Evolutionary conservation across 345 rosid genomes (phyloP).

Genomic region (Populus euphratica): DNA sequence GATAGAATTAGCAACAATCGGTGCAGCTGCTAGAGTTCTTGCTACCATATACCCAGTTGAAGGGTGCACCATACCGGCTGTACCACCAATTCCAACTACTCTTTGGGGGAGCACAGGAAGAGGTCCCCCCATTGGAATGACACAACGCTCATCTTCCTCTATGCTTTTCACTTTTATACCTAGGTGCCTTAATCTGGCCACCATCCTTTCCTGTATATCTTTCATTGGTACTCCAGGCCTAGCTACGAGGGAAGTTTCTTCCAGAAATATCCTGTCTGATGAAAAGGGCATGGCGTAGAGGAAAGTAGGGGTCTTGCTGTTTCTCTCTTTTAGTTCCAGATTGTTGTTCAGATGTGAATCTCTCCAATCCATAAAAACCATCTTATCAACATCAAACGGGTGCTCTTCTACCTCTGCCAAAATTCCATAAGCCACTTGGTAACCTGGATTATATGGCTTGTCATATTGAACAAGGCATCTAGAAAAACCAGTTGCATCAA

Average conservation of each 20-base stretch:
- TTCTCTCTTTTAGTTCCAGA: conserved; percentile 49
- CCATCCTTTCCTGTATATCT: conserved; percentile 94
- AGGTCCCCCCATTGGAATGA: conserved; percentile 98
- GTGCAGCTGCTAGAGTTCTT: conserved; percentile 95
- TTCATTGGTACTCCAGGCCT: conserved; percentile 78
- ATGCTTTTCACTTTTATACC: conserved; percentile 77
- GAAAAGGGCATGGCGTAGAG: conserved; percentile 97
- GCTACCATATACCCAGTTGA: conserved; percentile 98
- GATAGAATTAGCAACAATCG: conserved; percentile 75
- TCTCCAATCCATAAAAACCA: conserved; percentile 99
- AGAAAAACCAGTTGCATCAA: conserved; percentile 97
- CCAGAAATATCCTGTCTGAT: conserved; percentile 67
- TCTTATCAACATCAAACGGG: conserved; percentile 86
- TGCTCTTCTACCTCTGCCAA: conserved; percentile 93
- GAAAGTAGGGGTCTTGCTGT: conserved; percentile 76
- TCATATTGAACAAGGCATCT: conserved; percentile 91
- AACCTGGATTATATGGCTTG: conserved; percentile 92
- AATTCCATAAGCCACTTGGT: conserved; percentile 93
- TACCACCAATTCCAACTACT: conserved; percentile 91
- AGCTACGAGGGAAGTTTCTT: conserved; percentile 91
- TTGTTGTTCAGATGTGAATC: conserved; percentile 62
- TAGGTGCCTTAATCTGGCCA: conserved; percentile 79
- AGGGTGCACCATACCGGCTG: conserved; percentile 93
- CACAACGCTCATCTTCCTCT: conserved; percentile 87
- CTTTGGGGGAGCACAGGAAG: conserved; percentile 93